Base-by-base conservation (phyloP, 2,329 filamentous ascomycete species). In the Ceratocystis lukuohia region DNA sequence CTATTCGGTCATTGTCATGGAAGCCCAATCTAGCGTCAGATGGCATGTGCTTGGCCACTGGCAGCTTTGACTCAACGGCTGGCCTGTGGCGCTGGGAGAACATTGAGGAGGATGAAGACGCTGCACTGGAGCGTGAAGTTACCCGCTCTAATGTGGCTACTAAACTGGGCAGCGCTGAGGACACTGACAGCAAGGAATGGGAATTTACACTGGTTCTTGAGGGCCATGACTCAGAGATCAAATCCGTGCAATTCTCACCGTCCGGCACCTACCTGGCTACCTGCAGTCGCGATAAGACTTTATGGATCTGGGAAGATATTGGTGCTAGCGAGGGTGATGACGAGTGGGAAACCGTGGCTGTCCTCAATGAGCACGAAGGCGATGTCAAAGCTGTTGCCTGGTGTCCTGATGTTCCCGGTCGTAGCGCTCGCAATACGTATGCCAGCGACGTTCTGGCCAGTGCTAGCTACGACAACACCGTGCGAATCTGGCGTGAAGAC, bases 241-340 rank as follows among this genome's bases (percentile, higher is more conserved):
- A 96, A 79, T 80, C 83, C 37, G 84, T 93, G 69, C 81, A 84
- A 1, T 95, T 91, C 77, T 86, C 82, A 20, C 86, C 89, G 0
- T 84, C 84, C 0, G 89, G 89, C 0, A 84, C 88, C 69, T 86
- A 91, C 71, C 82, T 99, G 3, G 94, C 94, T 5, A 96, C 92
- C 0, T 96, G 92, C 76, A 89, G 86, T 65, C 83, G 94, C 62
- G 94, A 99, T 75, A 97, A 97, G 78, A 88, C 85, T 17, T 90
- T 97, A 20, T 99, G 94, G 94, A 90, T 99, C 71, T 99, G 94
- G 94, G 94, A 99, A 76, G 94, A 97, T 74, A 83, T 96, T 65
- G 83, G 84, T 48, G 77, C 77, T 7, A 77, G 78, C 66, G 87
- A 89, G 70, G 88, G 87, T 17, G 92, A 96, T 66, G 93, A 96